phyloP scores from a whole-genome alignment of 768 basidiomycete genomes.

The Strobilomyces confusus region DNA sequence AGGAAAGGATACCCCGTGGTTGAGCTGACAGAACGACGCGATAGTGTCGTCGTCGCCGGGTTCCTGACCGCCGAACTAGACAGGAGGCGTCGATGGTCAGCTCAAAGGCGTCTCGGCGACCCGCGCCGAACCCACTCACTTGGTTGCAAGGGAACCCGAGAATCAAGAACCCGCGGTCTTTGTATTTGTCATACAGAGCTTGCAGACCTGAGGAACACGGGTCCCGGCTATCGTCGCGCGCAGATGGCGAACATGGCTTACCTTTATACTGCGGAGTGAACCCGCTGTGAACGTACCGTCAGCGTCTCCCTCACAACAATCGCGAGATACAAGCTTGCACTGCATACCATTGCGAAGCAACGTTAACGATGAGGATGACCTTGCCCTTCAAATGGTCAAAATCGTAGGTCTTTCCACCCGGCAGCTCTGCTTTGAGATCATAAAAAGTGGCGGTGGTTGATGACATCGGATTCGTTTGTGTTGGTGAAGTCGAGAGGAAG shows the following conservation, averaged over 20 bases:
- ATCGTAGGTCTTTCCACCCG: slow-evolving; percentile 50
- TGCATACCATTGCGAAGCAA: slow-evolving; percentile 63
- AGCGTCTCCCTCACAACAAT: not conserved
- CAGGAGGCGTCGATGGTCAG: not conserved
- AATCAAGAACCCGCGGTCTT: slow-evolving; percentile 68
- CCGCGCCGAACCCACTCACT: slow-evolving; percentile 32
- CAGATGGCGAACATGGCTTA: slow-evolving; percentile 16
- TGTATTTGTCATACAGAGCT: slow-evolving; percentile 74
- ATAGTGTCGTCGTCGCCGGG: slow-evolving; percentile 78
- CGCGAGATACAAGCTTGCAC: not conserved
- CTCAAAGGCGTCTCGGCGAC: too few relatives aligned
- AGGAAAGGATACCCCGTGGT: slow-evolving; percentile 88
- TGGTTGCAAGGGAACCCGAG: slow-evolving; percentile 94
- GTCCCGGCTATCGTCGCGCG: not conserved
- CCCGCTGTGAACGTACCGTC: slow-evolving; percentile 45
- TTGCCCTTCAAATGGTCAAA: slow-evolving; percentile 74
- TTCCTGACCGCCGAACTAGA: slow-evolving; percentile 81
- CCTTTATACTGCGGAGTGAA: slow-evolving; percentile 81
- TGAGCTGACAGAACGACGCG: slow-evolving; percentile 67
- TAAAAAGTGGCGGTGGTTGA: slow-evolving; percentile 46
- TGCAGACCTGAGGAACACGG: slow-evolving; percentile 60
- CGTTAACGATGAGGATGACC: slow-evolving; percentile 74
- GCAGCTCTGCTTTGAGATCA: slow-evolving; percentile 62
- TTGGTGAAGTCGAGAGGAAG: slow-evolving; percentile 11
- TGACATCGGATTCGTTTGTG: slow-evolving; percentile 18